A percentile compares a stretch with the other conserved stretches of the same genome.
phyloP scores from a whole-genome alignment of 106 monocot genomes.

The Narthecium ossifragum region DNA sequence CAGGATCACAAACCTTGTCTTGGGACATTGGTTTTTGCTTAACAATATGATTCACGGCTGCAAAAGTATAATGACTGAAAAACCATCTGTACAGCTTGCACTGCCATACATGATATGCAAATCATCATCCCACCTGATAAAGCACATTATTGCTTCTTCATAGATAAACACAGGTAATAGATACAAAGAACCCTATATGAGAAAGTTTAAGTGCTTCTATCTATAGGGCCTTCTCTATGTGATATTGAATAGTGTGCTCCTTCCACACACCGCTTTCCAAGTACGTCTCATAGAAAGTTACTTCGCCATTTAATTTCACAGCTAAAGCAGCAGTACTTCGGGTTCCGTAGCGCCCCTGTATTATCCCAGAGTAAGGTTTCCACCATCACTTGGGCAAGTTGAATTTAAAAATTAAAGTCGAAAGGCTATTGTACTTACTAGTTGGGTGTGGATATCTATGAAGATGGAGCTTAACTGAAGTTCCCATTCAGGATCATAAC shows the following conservation, averaged over 20 bases:
- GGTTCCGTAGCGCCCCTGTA: slow-evolving; percentile 77
- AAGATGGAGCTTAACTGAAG: slow-evolving; percentile 57
- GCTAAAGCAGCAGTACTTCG: slow-evolving; percentile 65
- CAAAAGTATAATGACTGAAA: too few species aligned
- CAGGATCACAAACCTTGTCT: too few species aligned
- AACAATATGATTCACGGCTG: too few species aligned
- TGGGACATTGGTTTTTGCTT: too few species aligned
- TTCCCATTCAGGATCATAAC: slow-evolving; percentile 59
- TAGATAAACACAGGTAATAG: too few species aligned
- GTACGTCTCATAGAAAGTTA: slow-evolving; percentile 65
- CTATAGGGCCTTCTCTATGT: slow-evolving; percentile 16
- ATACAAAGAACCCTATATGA: neutral
- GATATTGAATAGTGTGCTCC: slow-evolving; percentile 47
- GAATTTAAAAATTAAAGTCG: too few species aligned
- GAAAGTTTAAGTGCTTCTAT: neutral
- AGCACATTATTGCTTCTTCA: too few species aligned
- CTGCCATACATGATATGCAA: too few species aligned
- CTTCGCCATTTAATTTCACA: slow-evolving; percentile 34
- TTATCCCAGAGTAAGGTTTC: neutral
- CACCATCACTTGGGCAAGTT: too few species aligned
- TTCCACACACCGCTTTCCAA: slow-evolving; percentile 59
- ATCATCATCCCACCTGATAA: too few species aligned
- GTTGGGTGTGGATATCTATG: slow-evolving; percentile 34
- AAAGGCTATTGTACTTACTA: slow-evolving; percentile 20
- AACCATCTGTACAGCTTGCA: too few species aligned